Base-by-base conservation (phyloP, 2,329 filamentous ascomycete genomes). In the Domatiomyces catenatus region DNA sequence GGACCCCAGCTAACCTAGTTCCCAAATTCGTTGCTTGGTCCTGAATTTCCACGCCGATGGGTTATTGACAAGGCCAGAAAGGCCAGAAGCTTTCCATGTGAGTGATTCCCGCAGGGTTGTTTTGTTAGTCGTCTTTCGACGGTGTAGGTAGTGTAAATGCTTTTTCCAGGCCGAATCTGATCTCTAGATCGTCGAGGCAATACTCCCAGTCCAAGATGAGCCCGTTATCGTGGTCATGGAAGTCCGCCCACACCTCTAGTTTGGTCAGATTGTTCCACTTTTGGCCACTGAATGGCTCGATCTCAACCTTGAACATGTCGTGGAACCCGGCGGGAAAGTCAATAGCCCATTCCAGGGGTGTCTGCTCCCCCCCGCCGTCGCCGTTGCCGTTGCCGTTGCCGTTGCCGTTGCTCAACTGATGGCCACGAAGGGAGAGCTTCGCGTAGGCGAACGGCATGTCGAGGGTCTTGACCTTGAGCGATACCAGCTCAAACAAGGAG, bases 201-300 rank as follows among this genome's bases (percentile, higher is more conserved):
- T 61, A 59, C 48, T 62, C 60, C 60, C 60, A 62, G 46, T 61
- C 59, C 46, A 60, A 49, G 18, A 12, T 32, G 18, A 52, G 26
- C 10, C 32, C 12, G 32, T 39, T 39, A 2, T 47, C 43, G 17
- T 52, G 51, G 28, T 56, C 53, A 18, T 59, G 57, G 50, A 58
- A 62, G 42, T 58, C 56, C 10, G 58, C 60, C 51, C 53, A 50
- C 5, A 61, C 49, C 49, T 60, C 55, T 20, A 61, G 47, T 18
- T 49, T 54, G 19, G 46, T 26, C 7, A 62, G 26, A 8, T 51
- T 42, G 22, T 52, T 44, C 60, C 60, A 62, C 17, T 28, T 43
- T 32, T 45, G 12, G 26, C 48, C 47, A 17, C 52, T 58, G 50
- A 56, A 60, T 15, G 58, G 53, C 22, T 57, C 47, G 5, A 61